Percentiles rank a stretch among this genome's conserved stretches.
These are phyloP conservation scores for Apiospora koreana DNA, from an alignment of 2,329 filamentous ascomycete genomes.

Conservation along the genomic window DNA sequence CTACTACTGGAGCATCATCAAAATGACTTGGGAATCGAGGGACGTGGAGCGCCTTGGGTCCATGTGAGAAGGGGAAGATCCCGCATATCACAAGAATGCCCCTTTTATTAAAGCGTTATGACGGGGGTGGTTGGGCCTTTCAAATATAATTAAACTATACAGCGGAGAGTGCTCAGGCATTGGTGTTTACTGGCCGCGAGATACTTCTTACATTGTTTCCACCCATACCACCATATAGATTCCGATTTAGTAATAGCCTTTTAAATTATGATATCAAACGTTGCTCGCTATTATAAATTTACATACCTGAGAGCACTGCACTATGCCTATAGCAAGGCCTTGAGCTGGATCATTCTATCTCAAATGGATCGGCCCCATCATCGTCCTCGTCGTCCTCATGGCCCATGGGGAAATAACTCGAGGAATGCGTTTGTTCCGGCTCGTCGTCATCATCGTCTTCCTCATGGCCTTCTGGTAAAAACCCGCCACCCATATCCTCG, in stretches of 20 bases:
- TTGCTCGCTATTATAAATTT: not conserved
- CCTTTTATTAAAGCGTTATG: not conserved
- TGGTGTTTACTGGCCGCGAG: not conserved
- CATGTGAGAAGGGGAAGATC: not conserved
- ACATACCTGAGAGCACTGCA: not conserved
- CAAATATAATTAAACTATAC: not conserved
- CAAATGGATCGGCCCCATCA: not conserved
- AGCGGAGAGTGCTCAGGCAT: not conserved
- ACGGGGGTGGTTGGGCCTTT: not conserved
- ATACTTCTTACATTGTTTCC: not conserved
- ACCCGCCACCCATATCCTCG: conserved; percentile 61
- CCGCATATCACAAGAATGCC: too few species aligned
- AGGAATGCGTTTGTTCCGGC: not conserved
- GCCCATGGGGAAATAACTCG: not conserved
- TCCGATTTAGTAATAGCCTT: not conserved
- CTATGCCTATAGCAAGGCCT: not conserved
- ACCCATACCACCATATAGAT: not conserved
- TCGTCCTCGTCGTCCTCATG: not conserved
- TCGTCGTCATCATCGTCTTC: conserved; percentile 43
- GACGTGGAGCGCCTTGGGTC: conserved; percentile 11
- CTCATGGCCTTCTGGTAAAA: conserved; percentile 58
- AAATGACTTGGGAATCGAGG: conserved; percentile 24
- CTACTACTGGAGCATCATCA: conserved; percentile 26
- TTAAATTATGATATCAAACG: not conserved
- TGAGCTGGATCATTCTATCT: not conserved